phyloP scores from a whole-genome alignment of 805 yeast genomes.

The Hemisphaericaspora nanyangensis region DNA sequence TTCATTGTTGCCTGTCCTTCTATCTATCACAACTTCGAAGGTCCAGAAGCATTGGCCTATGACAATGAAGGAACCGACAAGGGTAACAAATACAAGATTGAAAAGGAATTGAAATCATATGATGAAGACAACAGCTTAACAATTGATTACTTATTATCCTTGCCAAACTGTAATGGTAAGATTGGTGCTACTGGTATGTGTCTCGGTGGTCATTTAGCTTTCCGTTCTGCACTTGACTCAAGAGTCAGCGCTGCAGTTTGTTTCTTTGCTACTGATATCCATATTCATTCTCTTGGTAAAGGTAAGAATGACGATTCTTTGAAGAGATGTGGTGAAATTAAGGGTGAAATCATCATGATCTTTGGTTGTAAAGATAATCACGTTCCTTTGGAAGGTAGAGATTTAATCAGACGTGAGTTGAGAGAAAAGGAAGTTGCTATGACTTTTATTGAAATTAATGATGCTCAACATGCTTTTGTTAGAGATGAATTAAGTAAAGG shows the following conservation, averaged over 20 bases:
- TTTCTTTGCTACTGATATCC: conserved; percentile 80
- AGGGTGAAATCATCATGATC: conserved; percentile 60
- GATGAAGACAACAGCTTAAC: conserved; percentile 70
- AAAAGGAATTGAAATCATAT: conserved; percentile 65
- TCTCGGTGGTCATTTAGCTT: conserved; percentile 79
- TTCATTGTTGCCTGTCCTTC: conserved; percentile 78
- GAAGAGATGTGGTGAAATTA: conserved; percentile 49
- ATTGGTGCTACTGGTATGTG: conserved; percentile 88
- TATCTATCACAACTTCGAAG: conserved; percentile 70
- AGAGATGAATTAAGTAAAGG: conserved; percentile 78
- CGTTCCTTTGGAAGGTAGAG: conserved; percentile 76
- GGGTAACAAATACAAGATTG: conserved; percentile 64
- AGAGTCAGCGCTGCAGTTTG: conserved; percentile 66
- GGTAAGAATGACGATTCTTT: conserved; percentile 66
- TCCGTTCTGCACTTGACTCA: conserved; percentile 61
- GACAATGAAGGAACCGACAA: conserved; percentile 72
- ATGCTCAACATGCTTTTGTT: conserved; percentile 81
- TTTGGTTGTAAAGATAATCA: conserved; percentile 79
- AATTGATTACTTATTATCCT: conserved; percentile 54
- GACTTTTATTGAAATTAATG: conserved; percentile 71
- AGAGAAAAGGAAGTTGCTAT: conserved; percentile 58
- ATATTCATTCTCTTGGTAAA: conserved; percentile 60
- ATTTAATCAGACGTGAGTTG: conserved; percentile 58
- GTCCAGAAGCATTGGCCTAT: conserved; percentile 61
- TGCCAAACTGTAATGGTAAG: conserved; percentile 65